Percentiles rank a stretch among this genome's conserved stretches.
Evolutionary conservation across 169 alveolate genomes (phyloP).

Genomic region (Eimeria tenella): DNA sequence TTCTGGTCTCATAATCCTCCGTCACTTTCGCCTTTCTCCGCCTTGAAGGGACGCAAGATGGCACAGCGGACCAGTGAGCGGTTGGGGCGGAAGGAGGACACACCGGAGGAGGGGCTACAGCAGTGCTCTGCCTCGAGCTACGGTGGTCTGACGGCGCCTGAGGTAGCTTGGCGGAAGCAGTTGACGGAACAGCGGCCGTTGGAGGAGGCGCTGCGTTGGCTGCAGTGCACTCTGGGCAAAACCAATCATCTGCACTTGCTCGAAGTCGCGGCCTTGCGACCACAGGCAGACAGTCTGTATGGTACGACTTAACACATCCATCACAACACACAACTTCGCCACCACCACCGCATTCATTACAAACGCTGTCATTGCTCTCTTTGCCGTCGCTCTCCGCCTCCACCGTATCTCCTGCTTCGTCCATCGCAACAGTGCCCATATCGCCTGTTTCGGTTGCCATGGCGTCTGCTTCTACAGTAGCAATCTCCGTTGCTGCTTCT

Average conservation of each 20-base stretch:
- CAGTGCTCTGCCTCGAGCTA: constrained; percentile 9
- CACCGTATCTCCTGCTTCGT: constrained; percentile 50
- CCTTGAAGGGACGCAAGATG: constrained; percentile 69
- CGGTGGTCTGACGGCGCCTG: constrained; percentile 31
- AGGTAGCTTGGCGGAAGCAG: constrained; percentile 21
- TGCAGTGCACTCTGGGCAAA: constrained; percentile 79
- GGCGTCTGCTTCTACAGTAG: constrained; percentile 24
- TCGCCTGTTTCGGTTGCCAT: constrained; percentile 8
- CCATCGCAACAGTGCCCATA: constrained; percentile 16
- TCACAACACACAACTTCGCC: constrained; percentile 87
- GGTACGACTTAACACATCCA: constrained; percentile 84
- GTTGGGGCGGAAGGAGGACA: constrained; percentile 55
- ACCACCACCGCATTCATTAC: constrained; percentile 84
- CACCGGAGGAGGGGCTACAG: constrained; percentile 38
- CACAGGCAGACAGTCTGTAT: constrained; percentile 79
- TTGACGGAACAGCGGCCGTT: neutral
- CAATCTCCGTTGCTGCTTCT: neutral
- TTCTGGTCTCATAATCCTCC: constrained; percentile 65
- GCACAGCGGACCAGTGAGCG: constrained; percentile 36
- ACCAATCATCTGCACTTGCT: constrained; percentile 77
- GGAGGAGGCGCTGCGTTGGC: constrained; percentile 57
- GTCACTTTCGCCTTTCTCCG: constrained; percentile 53
- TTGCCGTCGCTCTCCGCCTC: constrained; percentile 75
- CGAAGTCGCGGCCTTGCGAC: constrained; percentile 74
- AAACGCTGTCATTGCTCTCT: constrained; percentile 82